Evolutionary conservation across 768 basidiomycete species (phyloP).

Genomic region (Boletus vinaceobasis): DNA sequence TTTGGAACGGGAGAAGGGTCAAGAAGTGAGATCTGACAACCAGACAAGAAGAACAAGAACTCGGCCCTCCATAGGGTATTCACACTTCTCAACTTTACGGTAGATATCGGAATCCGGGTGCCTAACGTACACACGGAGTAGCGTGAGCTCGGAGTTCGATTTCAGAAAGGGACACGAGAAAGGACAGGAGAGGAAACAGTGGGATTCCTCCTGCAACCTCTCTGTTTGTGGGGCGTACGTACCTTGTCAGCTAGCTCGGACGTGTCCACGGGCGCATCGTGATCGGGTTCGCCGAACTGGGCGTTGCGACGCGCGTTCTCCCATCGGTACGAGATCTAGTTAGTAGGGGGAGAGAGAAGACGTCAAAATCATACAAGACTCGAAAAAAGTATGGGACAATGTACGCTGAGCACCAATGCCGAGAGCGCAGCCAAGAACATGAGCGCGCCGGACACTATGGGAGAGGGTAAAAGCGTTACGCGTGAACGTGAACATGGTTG

Average conservation of each 20-base stretch:
- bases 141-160: not conserved
- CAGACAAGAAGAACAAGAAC: not conserved
- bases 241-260: slow-evolving; percentile 59
- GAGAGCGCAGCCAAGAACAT: slow-evolving; percentile 22
- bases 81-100: slow-evolving; percentile 11
- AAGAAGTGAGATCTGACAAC: not conserved
- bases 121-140: slow-evolving; percentile 32
- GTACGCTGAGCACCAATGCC: slow-evolving; percentile 20
- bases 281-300: slow-evolving; percentile 48
- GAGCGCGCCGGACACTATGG: slow-evolving; percentile 10
- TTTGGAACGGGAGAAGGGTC: not conserved
- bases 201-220: not conserved
- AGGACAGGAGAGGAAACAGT: not conserved
- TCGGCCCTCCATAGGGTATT: not conserved
- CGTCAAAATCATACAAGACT: not conserved
- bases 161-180: not conserved
- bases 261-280: slow-evolving; percentile 54
- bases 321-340: slow-evolving; percentile 56
- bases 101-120: slow-evolving; percentile 60
- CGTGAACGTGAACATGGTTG: not conserved
- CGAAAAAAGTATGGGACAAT: not conserved
- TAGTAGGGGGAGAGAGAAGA: too few species aligned
- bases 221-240: not conserved
- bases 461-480: not conserved
- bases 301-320: slow-evolving; percentile 59